phyloP scores from a whole-genome alignment of 192 early-diverging fungal genomes.

The Mortierella alpina region DNA sequence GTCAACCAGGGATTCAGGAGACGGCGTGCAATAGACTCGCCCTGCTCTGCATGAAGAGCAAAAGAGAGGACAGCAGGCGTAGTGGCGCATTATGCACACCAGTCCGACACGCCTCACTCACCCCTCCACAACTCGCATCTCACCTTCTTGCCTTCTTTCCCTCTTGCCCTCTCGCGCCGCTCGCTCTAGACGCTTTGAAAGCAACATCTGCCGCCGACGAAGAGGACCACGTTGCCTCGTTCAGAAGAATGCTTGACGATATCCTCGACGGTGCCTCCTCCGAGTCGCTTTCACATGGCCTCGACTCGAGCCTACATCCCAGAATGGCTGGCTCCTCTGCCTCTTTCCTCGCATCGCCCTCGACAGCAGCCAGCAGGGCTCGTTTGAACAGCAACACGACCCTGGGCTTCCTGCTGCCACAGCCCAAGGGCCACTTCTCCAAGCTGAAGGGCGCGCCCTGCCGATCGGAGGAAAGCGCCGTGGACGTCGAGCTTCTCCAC shows the following conservation, averaged over 20 bases:
- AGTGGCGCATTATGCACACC: no score
- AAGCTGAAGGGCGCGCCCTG: constrained; percentile 31
- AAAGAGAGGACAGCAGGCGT: no score
- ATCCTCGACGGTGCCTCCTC: constrained; percentile 48
- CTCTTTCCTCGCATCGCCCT: constrained; percentile 26
- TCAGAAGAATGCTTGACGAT: constrained; percentile 53
- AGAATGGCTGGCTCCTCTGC: constrained; percentile 20
- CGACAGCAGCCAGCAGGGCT: constrained; percentile 36
- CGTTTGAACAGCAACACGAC: constrained; percentile 43
- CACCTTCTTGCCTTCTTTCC: not conserved
- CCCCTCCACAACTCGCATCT: no score
- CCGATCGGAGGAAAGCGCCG: constrained; percentile 17
- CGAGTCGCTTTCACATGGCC: constrained; percentile 42
- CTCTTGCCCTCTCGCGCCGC: not conserved
- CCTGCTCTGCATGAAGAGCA: no score
- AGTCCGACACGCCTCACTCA: no score
- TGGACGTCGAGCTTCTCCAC: constrained; percentile 56
- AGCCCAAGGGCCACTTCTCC: constrained; percentile 51
- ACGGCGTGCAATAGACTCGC: no score
- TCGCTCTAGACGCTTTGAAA: not conserved
- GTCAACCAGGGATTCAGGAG: no score
- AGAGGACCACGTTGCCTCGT: constrained; percentile 52
- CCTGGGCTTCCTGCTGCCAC: constrained; percentile 37
- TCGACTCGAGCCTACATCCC: constrained; percentile 37
- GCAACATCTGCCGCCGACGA: constrained; percentile 22